Evolutionary conservation across 352 stramenopile genomes (phyloP).

Genomic region (Globisporangium echinulatum): DNA sequence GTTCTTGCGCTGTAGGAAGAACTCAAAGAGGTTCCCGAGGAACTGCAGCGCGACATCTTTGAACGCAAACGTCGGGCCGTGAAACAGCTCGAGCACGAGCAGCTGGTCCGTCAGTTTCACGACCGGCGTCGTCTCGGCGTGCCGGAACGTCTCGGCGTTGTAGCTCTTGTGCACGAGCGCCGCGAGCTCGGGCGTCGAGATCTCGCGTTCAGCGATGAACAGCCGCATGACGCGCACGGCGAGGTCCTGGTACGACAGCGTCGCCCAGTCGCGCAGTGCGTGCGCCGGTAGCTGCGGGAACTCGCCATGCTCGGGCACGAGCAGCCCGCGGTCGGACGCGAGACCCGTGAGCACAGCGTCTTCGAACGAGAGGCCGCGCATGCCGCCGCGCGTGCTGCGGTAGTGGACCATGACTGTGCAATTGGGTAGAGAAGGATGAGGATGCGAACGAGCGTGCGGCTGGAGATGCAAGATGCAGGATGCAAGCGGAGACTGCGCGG

Average conservation of each 20-base stretch:
- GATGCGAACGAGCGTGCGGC: not conserved
- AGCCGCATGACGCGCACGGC: slow-evolving; percentile 94
- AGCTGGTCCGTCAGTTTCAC: slow-evolving; percentile 86
- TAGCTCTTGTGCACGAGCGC: slow-evolving; percentile 93
- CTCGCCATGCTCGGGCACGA: slow-evolving; percentile 70
- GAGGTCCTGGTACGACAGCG: slow-evolving; percentile 93
- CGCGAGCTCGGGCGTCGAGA: slow-evolving; percentile 86
- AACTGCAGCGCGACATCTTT: slow-evolving; percentile 99
- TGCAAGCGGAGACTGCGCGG: too few species aligned
- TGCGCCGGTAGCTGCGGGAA: slow-evolving; percentile 72
- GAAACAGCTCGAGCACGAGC: slow-evolving; percentile 97
- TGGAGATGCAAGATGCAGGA: too few species aligned
- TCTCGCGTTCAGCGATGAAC: slow-evolving; percentile 95
- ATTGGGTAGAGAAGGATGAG: not conserved
- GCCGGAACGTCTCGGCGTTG: slow-evolving; percentile 86
- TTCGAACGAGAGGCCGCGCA: slow-evolving; percentile 80
- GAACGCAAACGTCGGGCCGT: slow-evolving; percentile 99
- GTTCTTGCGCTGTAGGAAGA: slow-evolving; percentile 93
- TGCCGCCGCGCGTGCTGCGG: slow-evolving; percentile 75
- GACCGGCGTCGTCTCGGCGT: slow-evolving; percentile 92
- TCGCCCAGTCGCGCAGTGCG: slow-evolving; percentile 74
- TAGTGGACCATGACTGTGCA: slow-evolving; percentile 64
- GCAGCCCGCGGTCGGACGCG: slow-evolving; percentile 73
- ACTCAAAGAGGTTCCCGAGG: slow-evolving; percentile 99
- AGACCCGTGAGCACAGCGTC: slow-evolving; percentile 83